These are phyloP conservation scores for Trichocomaceae sp. DNA, from an alignment of 2,329 filamentous ascomycete genomes.

Conservation along the genomic window DNA sequence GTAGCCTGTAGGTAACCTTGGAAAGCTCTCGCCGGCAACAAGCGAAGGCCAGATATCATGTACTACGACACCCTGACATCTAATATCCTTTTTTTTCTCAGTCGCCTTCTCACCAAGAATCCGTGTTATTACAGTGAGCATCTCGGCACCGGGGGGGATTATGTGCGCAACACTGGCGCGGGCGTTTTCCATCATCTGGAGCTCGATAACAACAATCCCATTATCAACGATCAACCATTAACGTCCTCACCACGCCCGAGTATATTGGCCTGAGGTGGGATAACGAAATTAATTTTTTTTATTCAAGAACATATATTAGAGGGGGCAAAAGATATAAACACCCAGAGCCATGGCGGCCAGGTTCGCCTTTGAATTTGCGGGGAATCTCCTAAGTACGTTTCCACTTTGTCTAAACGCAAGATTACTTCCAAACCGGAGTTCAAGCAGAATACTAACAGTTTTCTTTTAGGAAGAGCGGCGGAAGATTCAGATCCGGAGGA, in stretches of 20 bases:
- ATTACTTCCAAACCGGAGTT: no score
- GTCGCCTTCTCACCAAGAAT: background rate
- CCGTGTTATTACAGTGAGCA: no score
- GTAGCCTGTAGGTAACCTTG: background rate
- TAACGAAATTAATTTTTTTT: background rate
- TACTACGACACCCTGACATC: no score
- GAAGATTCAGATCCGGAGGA: conserved; percentile 34
- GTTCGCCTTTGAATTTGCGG: conserved; percentile 29
- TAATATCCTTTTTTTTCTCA: background rate
- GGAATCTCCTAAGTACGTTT: conserved; percentile 33
- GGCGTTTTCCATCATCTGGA: conserved; percentile 29
- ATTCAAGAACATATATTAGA: background rate
- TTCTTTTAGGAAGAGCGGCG: conserved; percentile 28
- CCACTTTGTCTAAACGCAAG: no score
- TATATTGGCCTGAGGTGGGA: background rate
- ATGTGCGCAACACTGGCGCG: conserved; percentile 30
- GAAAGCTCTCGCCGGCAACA: background rate
- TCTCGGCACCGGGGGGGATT: conserved; percentile 21
- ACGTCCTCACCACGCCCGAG: no score
- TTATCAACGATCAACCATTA: conserved; percentile 10
- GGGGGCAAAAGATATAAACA: background rate
- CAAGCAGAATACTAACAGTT: conserved; percentile 16
- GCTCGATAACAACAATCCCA: conserved; percentile 25
- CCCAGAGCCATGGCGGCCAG: conserved; percentile 27
- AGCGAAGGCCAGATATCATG: background rate